phyloP scores from a whole-genome alignment of 257 asterid species.

The Solanum pinnatisectum region DNA sequence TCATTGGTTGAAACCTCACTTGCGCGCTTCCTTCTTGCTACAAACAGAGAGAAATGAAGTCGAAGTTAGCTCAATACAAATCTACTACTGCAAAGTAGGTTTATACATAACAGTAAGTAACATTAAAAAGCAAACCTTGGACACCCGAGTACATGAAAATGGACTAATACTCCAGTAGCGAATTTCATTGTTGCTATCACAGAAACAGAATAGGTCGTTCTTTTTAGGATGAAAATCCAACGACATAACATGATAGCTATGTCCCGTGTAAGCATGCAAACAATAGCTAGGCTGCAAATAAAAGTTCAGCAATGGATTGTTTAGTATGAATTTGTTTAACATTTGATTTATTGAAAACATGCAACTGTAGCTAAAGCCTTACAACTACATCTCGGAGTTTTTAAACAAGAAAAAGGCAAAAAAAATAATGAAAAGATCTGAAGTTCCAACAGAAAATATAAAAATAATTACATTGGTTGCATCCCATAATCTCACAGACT shows the following conservation, averaged over 20 bases:
- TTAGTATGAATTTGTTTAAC: neutral
- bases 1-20: slow-evolving; percentile 17
- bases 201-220: slow-evolving; percentile 9
- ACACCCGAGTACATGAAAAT: slow-evolving; percentile 1
- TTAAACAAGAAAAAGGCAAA: neutral
- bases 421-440: neutral
- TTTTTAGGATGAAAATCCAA: slow-evolving; percentile 15
- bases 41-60: neutral
- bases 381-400: neutral
- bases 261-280: slow-evolving; percentile 7
- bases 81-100: neutral
- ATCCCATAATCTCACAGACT: slow-evolving; percentile 13
- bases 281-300: slow-evolving; percentile 13
- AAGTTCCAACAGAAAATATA: neutral
- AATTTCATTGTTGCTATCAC: slow-evolving; percentile 9
- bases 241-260: slow-evolving; percentile 7
- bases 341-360: neutral
- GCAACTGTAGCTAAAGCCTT: neutral
- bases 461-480: slow-evolving; percentile 4
- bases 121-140: slow-evolving; percentile 2
- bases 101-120: neutral
- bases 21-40: slow-evolving; percentile 15
- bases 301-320: neutral
- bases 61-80: neutral
- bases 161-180: slow-evolving; percentile 11